Evolutionary conservation across 768 basidiomycete genomes (phyloP), one percentile per base, ranked within the genome.

Genomic region (Leccinum variicolor): DNA sequence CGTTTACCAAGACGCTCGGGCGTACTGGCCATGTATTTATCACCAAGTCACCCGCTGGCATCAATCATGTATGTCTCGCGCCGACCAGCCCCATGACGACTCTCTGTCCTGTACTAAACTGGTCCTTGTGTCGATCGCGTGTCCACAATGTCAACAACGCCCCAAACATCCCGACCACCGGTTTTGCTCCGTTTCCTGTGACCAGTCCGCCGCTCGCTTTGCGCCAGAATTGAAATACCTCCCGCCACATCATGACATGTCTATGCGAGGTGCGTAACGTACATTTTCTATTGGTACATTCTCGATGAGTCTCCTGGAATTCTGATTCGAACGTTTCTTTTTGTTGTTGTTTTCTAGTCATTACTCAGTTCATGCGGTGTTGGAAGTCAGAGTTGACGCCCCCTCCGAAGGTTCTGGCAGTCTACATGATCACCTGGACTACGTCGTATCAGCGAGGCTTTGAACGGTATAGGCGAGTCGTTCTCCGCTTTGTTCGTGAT

Each of bases 351-450:
- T 31, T 31, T 15, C n/a, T 26, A 69, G 68, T 70, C 2, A 41
- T 55, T 6, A 51, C 28, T 9, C 58, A 21, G 11, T 59, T 70
- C 17, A 11, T 52, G 29, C 3, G 26, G 2, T 17, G 41, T 17
- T 69, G 68, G 66, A 17, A 50, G 6, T 9, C 28, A 17, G 6
- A 6, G 5, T 56, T 34, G 28, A 14, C 1, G 14, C 41, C 50
- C 11, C 14, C 8, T 46, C 68, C 68, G 8, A 65, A 25, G 4
- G 50, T 69, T 11, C 25, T 48, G 23, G 66, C 39, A 2, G 56
- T 69, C 14, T 64, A 54, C 9, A 61, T 68, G 64, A 64, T 66
- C 14, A 66, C 58, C 3, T 70, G 69, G 66, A 55, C 61, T 2
- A 52, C 60, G 48, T 17, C 52, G 2, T 56, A 34, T 4, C 14